phyloP scores from a whole-genome alignment of 1,284 basidiomycete species.

The Puccinia triticina region DNA sequence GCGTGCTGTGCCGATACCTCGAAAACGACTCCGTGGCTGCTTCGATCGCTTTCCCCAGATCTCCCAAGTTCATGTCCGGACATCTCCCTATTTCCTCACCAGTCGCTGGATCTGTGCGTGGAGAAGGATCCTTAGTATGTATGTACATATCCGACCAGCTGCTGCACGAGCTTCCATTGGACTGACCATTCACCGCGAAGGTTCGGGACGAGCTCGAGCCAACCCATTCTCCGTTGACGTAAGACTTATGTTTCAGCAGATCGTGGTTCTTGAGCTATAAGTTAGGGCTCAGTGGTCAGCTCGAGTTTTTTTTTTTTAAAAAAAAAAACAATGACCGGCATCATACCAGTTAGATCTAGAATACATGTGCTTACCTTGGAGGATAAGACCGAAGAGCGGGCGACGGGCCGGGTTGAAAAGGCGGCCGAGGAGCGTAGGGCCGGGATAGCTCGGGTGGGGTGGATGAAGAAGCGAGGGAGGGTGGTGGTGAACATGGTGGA shows the following conservation, averaged over 20 bases:
- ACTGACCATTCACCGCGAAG: conserved; percentile 70
- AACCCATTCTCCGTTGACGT: conserved; percentile 80
- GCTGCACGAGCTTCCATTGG: neutral
- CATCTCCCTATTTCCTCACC: conserved; percentile 75
- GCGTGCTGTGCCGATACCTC: conserved; percentile 65
- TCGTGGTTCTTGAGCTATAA: conserved; percentile 70
- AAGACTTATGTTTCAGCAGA: conserved; percentile 73
- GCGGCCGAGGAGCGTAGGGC: neutral
- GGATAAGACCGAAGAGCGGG: neutral
- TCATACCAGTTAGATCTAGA: neutral
- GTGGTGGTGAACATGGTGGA: neutral
- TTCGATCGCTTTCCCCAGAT: conserved; percentile 77
- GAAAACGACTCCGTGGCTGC: conserved; percentile 76
- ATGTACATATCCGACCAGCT: neutral
- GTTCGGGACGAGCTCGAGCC: conserved; percentile 73
- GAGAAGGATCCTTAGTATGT: conserved; percentile 19
- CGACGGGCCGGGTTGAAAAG: conserved; percentile 3
- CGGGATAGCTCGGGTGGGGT: too few relatives aligned
- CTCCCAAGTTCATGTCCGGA: conserved; percentile 81
- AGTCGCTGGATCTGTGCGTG: conserved; percentile 75
- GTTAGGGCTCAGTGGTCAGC: neutral
- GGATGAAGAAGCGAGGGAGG: neutral
- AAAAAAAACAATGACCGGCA: too few relatives aligned
- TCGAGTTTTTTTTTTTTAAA: neutral
- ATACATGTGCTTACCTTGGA: neutral